Evolutionary conservation across 2,329 filamentous ascomycete genomes (phyloP).

Genomic region (Escovopsis weberi): DNA sequence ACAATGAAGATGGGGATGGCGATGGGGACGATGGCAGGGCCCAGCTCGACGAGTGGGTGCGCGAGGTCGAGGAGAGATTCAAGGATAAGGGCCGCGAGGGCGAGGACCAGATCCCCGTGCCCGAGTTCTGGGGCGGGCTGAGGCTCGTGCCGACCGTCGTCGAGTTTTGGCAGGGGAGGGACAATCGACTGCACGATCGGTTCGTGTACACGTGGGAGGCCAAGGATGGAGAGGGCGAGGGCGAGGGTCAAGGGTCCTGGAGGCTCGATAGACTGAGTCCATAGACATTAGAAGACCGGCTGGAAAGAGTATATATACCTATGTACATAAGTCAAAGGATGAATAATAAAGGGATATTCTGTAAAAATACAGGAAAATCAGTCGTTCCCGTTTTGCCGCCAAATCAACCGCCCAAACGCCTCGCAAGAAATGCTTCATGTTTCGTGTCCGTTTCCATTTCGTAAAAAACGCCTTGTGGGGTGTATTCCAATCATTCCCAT

Average conservation of each 20-base stretch:
- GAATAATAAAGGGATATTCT: background rate
- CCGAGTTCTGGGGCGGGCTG: slow-evolving; percentile 88
- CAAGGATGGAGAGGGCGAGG: slow-evolving; percentile 15
- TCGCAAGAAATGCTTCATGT: background rate
- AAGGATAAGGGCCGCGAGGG: slow-evolving; percentile 27
- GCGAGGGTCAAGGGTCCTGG: slow-evolving; percentile 35
- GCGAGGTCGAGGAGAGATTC: slow-evolving; percentile 63
- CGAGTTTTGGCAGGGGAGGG: slow-evolving; percentile 93
- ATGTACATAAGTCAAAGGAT: background rate
- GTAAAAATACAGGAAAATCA: background rate
- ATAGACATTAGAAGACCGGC: slow-evolving; percentile 19
- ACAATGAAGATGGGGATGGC: background rate
- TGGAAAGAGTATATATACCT: background rate
- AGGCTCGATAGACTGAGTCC: slow-evolving; percentile 61
- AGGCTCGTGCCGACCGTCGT: slow-evolving; percentile 72
- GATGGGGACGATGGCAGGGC: slow-evolving; percentile 50
- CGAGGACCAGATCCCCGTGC: slow-evolving; percentile 69
- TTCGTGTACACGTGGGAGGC: slow-evolving; percentile 62
- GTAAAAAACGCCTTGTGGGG: too few species aligned
- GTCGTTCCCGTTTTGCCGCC: background rate
- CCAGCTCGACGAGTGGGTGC: slow-evolving; percentile 63
- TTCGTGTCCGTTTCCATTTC: too few species aligned
- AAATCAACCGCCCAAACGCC: background rate
- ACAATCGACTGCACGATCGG: slow-evolving; percentile 83
- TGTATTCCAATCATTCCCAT: too few species aligned